These are phyloP conservation scores for Ophiostoma populinum DNA, from an alignment of 2,329 filamentous ascomycete genomes.

Conservation along the genomic window DNA sequence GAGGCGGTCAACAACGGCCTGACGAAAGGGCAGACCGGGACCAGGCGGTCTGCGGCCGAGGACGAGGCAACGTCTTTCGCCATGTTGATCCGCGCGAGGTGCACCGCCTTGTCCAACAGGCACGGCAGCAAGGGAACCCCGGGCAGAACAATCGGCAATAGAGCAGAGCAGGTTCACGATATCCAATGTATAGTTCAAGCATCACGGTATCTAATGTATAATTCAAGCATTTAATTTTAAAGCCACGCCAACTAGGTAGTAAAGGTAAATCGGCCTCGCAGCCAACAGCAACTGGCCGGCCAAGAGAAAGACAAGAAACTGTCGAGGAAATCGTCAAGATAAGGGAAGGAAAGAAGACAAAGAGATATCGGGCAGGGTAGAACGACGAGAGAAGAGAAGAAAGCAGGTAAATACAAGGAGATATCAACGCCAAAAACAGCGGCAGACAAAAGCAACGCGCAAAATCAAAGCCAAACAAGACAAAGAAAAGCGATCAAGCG, in stretches of 20 bases:
- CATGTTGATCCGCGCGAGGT: too few relatives aligned
- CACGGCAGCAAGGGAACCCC: too few relatives aligned
- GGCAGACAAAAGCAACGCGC: not conserved
- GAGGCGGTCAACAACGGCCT: too few relatives aligned
- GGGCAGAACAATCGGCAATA: not conserved
- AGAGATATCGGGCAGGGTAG: not conserved
- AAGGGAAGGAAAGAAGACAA: constrained; percentile 1
- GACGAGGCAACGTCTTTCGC: too few relatives aligned
- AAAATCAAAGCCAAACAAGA: not conserved
- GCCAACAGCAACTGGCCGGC: not conserved
- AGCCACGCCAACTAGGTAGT: not conserved
- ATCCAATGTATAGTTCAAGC: not conserved
- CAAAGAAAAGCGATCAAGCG: not conserved
- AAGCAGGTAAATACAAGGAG: constrained; percentile 2
- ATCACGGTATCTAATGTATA: not conserved
- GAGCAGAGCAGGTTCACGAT: too few relatives aligned
- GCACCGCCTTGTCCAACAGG: too few relatives aligned
- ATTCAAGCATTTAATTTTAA: not conserved
- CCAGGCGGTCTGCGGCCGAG: too few relatives aligned
- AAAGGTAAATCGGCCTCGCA: not conserved
- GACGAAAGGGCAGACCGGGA: too few relatives aligned
- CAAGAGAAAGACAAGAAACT: not conserved
- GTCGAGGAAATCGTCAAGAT: not conserved
- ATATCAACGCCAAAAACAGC: constrained; percentile 8
- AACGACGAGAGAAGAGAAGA: constrained; percentile 1